Percentiles rank a stretch among this genome's conserved stretches.
These are phyloP conservation scores for Rhododendron henanense DNA, from an alignment of 148 eudicot genomes.

Conservation along the genomic window DNA sequence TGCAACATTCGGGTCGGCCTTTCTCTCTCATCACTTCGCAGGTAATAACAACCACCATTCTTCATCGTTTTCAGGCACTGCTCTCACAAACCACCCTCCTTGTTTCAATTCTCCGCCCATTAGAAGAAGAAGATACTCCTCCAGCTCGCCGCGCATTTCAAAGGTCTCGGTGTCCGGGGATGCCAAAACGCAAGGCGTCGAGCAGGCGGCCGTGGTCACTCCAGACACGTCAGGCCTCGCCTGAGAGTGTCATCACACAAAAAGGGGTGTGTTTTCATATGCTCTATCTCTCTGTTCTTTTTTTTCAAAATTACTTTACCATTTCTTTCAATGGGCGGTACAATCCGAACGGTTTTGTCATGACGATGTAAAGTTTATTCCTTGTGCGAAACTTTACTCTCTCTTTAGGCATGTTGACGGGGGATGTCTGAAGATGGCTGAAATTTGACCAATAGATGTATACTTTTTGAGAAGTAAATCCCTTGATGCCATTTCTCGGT, in stretches of 20 bases:
- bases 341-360: not conserved
- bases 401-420: not conserved
- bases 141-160: slow-evolving; percentile 1
- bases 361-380: not conserved
- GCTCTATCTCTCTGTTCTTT: not conserved
- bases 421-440: too few relatives aligned
- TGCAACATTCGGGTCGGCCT: slow-evolving; percentile 37
- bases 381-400: not conserved
- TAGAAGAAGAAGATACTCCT: slow-evolving; percentile 19
- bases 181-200: slow-evolving; percentile 22
- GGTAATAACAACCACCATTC: not conserved
- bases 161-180: slow-evolving; percentile 37
- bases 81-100: slow-evolving; percentile 18
- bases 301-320: too few relatives aligned
- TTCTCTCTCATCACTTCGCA: slow-evolving; percentile 29
- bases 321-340: too few relatives aligned
- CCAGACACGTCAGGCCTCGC: slow-evolving; percentile 22
- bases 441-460: not conserved
- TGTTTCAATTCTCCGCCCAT: slow-evolving; percentile 6
- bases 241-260: slow-evolving; percentile 21
- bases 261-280: slow-evolving; percentile 53
- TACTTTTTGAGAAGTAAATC: too few relatives aligned
- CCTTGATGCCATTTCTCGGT: too few relatives aligned
- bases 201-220: slow-evolving; percentile 16
- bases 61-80: slow-evolving; percentile 11